phyloP scores from a whole-genome alignment of 345 rosid genomes.

The Carallia pectinifolia region DNA sequence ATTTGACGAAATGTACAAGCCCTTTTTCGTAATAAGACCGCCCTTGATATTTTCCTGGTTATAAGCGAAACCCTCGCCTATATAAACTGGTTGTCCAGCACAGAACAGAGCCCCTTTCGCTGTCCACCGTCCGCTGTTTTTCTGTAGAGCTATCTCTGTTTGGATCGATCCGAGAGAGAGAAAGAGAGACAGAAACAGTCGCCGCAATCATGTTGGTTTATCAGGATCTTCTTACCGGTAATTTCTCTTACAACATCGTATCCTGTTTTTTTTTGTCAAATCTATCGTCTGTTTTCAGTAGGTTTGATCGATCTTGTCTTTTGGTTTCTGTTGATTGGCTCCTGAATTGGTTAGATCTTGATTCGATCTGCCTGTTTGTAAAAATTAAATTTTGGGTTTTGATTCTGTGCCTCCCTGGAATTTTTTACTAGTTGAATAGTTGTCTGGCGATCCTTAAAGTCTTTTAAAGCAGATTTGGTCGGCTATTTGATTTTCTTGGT shows the following conservation, averaged over 20 bases:
- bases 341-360: neutral
- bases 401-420: neutral
- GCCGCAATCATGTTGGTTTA: conserved; percentile 86
- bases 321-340: neutral
- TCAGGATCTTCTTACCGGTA: conserved; percentile 77
- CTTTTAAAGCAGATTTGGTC: too few species aligned
- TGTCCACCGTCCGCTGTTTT: conserved; percentile 27
- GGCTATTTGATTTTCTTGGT: too few species aligned
- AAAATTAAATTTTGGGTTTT: neutral
- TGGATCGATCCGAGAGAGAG: conserved; percentile 27
- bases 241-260: neutral
- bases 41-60: neutral
- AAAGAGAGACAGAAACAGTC: neutral
- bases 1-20: neutral
- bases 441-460: too few species aligned
- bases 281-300: conserved; percentile 14
- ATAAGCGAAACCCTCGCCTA: conserved; percentile 43
- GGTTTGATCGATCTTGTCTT: neutral
- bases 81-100: neutral
- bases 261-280: neutral
- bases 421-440: too few species aligned
- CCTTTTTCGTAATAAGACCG: conserved; percentile 11
- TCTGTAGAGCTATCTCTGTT: conserved; percentile 27
- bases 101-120: neutral
- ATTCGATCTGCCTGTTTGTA: neutral